These are phyloP conservation scores for Trametes coccinea DNA, from an alignment of 768 basidiomycete species.

Conservation along the genomic window DNA sequence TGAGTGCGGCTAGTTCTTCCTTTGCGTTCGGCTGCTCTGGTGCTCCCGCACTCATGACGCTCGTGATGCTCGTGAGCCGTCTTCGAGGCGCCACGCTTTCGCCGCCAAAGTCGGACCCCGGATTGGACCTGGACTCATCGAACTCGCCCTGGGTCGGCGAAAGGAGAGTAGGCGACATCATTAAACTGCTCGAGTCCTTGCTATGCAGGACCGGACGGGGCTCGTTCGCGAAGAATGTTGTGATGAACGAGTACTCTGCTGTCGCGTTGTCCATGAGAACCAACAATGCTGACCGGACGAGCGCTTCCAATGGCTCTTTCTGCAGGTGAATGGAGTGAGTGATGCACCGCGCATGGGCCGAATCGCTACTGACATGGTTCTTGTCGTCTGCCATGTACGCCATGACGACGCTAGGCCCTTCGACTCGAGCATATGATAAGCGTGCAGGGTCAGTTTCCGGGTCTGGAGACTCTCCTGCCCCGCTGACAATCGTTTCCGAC, in stretches of 20 bases:
- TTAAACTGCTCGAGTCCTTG: constrained; percentile 24
- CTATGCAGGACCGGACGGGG: constrained; percentile 7
- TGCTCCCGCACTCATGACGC: constrained; percentile 16
- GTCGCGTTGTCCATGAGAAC: constrained; percentile 96
- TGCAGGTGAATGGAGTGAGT: constrained; percentile 28
- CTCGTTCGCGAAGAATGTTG: constrained; percentile 68
- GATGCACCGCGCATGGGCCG: background rate
- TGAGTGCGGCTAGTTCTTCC: constrained; percentile 59
- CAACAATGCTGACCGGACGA: constrained; percentile 81
- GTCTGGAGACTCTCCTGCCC: constrained; percentile 43
- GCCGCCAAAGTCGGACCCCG: constrained; percentile 51
- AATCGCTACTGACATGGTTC: constrained; percentile 60
- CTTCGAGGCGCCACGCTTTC: constrained; percentile 26
- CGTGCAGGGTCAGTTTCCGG: constrained; percentile 51
- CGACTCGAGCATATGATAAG: constrained; percentile 67
- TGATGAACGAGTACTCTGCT: constrained; percentile 87
- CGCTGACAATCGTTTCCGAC: constrained; percentile 58
- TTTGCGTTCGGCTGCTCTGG: constrained; percentile 34
- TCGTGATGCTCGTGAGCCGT: constrained; percentile 26
- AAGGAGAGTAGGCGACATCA: constrained; percentile 41
- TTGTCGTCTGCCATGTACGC: constrained; percentile 92
- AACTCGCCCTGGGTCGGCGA: constrained; percentile 28
- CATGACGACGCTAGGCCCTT: constrained; percentile 78
- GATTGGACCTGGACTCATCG: constrained; percentile 30
- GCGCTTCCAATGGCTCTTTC: constrained; percentile 83